Base-by-base conservation (phyloP, 257 asterid genomes). In the Scutellaria galericulata region DNA sequence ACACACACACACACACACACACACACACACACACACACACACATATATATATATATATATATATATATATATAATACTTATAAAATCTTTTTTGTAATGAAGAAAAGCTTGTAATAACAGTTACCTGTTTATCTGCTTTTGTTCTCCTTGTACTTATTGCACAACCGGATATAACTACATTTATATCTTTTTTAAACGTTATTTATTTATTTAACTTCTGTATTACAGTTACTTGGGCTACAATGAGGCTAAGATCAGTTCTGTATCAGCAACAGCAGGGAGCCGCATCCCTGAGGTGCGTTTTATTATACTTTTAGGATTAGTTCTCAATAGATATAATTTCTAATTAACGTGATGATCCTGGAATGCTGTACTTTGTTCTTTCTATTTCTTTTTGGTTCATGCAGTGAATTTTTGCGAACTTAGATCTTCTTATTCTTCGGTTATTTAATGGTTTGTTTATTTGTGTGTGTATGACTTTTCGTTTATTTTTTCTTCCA, bases 241-340 rank as follows among this genome's bases (percentile, higher is more conserved):
- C 75, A 72, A 77, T 27, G 86, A 85, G 81, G 78, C 63, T 78
- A 77, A 72, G 79, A 75, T 83, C 68, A 71, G 80, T 80, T 55
- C 86, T 78, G 46, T 75, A 12, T 63, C 73, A 51, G 85, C 83
- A 66, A 66, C 82, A 73, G 86, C 90, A 66, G 83, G 86, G 42
- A 65, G 82, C 70, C 86, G 70, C 70, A 45, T 79, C 53, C 42
- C 71, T 51, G 89, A 89, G 90, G 96, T 91, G 76, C 70, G 83
- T 61, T 85, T 51, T 51, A 48, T 55, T 70, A 48, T 70, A 42
- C 53, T 66, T 60, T 48, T 76, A 60, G 54, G 48, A 41, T 71
- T 66, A 70, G 39, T 58, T 11, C 74, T 72, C 44, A 4, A 56
- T 15, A 52, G 39, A 13, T 61, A 4, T 57, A 41, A 15, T 68